Conservation (phyloP, 352 stramenopile species). For the Phytophthora pini region DNA sequence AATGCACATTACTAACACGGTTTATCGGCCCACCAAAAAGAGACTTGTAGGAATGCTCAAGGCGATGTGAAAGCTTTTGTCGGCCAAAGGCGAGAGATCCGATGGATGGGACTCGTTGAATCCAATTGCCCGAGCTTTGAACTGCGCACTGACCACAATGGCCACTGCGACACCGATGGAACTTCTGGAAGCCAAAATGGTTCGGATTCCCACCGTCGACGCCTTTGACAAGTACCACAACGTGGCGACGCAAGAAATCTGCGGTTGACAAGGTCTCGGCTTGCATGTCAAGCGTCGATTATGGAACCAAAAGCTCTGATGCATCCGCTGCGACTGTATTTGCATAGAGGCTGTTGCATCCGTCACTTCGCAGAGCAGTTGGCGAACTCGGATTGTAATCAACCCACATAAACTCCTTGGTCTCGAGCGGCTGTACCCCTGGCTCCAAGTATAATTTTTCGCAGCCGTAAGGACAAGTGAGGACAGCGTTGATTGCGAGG, state of each 20-base stretch:
- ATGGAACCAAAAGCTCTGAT: constrained; percentile 1
- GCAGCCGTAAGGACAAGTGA: not conserved
- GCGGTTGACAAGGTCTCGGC: not conserved
- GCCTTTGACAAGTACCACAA: constrained; percentile 7
- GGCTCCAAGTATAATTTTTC: not conserved
- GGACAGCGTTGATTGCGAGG: too few relatives aligned
- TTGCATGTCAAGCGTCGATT: constrained; percentile 6
- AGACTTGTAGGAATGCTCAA: constrained; percentile 21
- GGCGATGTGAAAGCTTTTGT: constrained; percentile 11
- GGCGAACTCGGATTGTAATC: not conserved
- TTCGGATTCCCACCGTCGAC: not conserved
- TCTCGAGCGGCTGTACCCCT: not conserved
- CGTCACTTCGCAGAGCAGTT: constrained; percentile 6
- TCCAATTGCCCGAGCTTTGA: constrained; percentile 2
- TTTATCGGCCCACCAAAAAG: constrained; percentile 18
- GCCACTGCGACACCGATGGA: constrained; percentile 16
- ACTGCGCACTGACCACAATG: constrained; percentile 10
- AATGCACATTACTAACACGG: constrained; percentile 15
- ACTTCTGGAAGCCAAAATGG: constrained; percentile 1
- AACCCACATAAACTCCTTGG: not conserved
- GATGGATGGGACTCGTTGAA: constrained; percentile 20
- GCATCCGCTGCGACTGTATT: constrained; percentile 9
- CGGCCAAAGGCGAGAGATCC: not conserved
- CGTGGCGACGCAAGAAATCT: constrained; percentile 7
- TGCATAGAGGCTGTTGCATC: constrained; percentile 13